Evolutionary conservation across 768 basidiomycete species (phyloP).

Genomic region (Fibroporia radiculosa): DNA sequence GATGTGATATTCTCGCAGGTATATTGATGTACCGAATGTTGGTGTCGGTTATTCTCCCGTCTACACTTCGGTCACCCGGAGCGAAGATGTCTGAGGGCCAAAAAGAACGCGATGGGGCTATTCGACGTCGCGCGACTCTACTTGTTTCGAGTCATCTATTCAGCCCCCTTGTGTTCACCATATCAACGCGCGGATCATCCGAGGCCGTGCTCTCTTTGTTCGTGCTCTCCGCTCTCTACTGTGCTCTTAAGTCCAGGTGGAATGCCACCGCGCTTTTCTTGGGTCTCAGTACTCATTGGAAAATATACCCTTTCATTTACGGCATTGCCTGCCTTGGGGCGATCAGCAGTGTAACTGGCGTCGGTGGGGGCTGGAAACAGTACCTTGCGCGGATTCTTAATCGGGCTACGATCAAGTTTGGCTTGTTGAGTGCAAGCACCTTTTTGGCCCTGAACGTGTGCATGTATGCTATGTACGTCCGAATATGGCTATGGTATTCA

Average conservation of each 20-base stretch:
- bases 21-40: slow-evolving; percentile 61
- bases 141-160: slow-evolving; percentile 72
- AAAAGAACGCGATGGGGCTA: not conserved
- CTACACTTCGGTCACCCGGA: not conserved
- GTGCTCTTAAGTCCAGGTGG: slow-evolving; percentile 52
- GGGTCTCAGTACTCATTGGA: slow-evolving; percentile 89
- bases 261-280: slow-evolving; percentile 60
- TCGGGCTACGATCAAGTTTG: slow-evolving; percentile 53
- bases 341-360: slow-evolving; percentile 24
- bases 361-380: slow-evolving; percentile 15
- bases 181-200: slow-evolving; percentile 94
- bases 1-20: slow-evolving; percentile 77
- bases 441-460: slow-evolving; percentile 52
- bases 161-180: slow-evolving; percentile 91
- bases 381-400: slow-evolving; percentile 40
- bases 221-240: slow-evolving; percentile 64
- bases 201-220: slow-evolving; percentile 80
- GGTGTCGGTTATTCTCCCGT: slow-evolving; percentile 39
- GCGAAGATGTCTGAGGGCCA: not conserved
- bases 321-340: slow-evolving; percentile 67
- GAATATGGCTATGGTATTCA: not conserved
- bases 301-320: slow-evolving; percentile 94
- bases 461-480: slow-evolving; percentile 70
- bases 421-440: slow-evolving; percentile 55
- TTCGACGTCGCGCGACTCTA: slow-evolving; percentile 36